A percentile compares a stretch with the other conserved stretches of the same genome.
These are phyloP conservation scores for Coix lacrymajobi DNA, from an alignment of 176 grass and related monocot species.

Conservation along the genomic window DNA sequence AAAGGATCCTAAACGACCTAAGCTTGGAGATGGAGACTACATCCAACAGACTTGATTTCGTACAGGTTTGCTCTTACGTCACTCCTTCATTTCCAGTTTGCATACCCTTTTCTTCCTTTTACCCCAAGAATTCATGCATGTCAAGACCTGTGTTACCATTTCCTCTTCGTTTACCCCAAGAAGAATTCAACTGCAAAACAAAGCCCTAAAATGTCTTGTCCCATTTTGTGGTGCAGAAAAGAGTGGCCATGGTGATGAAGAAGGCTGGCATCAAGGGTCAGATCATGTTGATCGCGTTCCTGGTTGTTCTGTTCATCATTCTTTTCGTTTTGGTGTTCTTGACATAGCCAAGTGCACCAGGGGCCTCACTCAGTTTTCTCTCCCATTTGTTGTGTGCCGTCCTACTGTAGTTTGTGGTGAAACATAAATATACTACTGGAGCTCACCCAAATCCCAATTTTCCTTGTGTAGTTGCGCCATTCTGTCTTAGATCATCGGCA, in stretches of 20 bases:
- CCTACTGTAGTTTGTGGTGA: constrained; percentile 7
- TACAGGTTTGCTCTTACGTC: constrained; percentile 44
- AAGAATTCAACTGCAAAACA: background rate
- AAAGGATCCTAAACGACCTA: constrained; percentile 82
- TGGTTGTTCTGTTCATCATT: constrained; percentile 78
- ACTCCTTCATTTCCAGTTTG: background rate
- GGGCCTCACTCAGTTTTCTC: background rate
- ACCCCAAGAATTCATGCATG: background rate
- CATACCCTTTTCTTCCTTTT: background rate
- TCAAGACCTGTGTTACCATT: background rate
- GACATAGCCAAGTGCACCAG: constrained; percentile 25
- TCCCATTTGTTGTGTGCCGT: background rate
- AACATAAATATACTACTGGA: background rate
- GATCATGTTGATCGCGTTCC: constrained; percentile 79
- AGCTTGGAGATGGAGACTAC: constrained; percentile 94
- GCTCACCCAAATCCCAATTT: background rate
- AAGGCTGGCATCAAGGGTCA: constrained; percentile 90
- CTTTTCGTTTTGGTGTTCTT: constrained; percentile 90
- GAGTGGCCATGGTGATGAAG: constrained; percentile 87
- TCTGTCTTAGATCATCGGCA: background rate
- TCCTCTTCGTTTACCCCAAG: background rate
- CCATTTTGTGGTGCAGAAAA: constrained; percentile 54
- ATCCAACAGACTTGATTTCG: constrained; percentile 92
- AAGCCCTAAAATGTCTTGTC: background rate
- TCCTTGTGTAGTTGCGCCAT: background rate